Evolutionary conservation across 768 basidiomycete species (phyloP).

Genomic region (Lactifluus subvellereus): DNA sequence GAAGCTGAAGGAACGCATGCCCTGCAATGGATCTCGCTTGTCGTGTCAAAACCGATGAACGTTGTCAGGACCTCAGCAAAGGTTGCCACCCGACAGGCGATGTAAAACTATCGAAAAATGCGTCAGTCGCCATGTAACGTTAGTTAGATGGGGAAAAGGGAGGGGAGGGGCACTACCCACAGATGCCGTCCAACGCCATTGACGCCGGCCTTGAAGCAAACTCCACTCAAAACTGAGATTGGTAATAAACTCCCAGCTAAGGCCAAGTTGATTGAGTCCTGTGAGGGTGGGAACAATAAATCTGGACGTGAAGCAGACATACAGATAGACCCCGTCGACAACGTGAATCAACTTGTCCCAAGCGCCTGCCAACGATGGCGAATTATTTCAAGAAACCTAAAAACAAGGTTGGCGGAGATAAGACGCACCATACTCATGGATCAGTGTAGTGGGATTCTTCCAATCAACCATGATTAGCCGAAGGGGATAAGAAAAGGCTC

Average conservation of each 20-base stretch:
- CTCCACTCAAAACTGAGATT: conserved; percentile 19
- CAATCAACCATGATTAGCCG: conserved; percentile 17
- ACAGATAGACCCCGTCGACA: conserved; percentile 21
- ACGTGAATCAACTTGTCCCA: conserved; percentile 21
- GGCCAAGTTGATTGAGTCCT: not conserved
- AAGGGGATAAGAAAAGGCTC: not conserved
- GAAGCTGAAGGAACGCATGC: not conserved
- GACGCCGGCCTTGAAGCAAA: conserved; percentile 11
- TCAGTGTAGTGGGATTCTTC: conserved; percentile 9
- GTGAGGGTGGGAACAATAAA: not conserved
- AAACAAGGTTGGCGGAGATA: too few relatives aligned
- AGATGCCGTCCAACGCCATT: conserved; percentile 19
- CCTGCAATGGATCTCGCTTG: conserved; percentile 7
- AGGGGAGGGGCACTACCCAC: not conserved
- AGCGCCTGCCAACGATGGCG: not conserved
- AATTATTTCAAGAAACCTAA: not conserved
- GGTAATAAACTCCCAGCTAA: conserved; percentile 22
- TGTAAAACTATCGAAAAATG: conserved; percentile 10
- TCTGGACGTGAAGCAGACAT: not conserved
- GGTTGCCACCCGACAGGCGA: conserved; percentile 9
- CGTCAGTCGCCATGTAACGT: not conserved
- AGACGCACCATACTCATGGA: conserved; percentile 8
- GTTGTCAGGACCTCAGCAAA: conserved; percentile 1
- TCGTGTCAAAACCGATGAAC: conserved; percentile 15
- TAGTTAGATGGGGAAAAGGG: too few relatives aligned